phyloP scores from a whole-genome alignment of 345 rosid species.

The Camelina sativa region DNA sequence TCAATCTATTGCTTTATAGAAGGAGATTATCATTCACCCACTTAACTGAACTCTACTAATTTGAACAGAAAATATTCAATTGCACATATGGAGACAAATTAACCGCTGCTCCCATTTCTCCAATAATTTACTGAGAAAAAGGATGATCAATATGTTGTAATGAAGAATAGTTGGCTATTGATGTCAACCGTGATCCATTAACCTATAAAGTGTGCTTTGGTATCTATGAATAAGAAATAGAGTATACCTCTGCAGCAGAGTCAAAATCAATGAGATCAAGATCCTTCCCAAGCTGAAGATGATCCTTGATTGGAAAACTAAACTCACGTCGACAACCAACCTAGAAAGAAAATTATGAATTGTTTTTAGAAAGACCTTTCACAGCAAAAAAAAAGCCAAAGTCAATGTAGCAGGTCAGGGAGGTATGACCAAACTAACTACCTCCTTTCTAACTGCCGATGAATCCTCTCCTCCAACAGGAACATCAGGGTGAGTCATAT shows the following conservation, averaged over 20 bases:
- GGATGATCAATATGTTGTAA: too few species aligned
- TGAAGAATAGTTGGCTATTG: too few species aligned
- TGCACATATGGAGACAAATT: too few species aligned
- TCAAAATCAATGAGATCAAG: slow-evolving; percentile 83
- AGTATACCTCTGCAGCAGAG: slow-evolving; percentile 49
- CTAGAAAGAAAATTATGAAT: slow-evolving; percentile 44
- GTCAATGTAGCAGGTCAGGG: neutral
- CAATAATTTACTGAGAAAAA: too few species aligned
- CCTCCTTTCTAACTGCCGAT: slow-evolving; percentile 67
- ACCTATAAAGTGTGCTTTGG: slow-evolving; percentile 1
- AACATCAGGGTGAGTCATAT: slow-evolving; percentile 89
- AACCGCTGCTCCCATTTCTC: too few species aligned
- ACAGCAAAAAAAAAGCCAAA: neutral
- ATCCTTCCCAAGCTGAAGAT: slow-evolving; percentile 85
- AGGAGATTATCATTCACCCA: slow-evolving; percentile 57
- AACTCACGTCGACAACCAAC: slow-evolving; percentile 70
- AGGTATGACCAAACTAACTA: slow-evolving; percentile 35
- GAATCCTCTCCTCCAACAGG: slow-evolving; percentile 82
- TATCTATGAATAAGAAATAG: neutral
- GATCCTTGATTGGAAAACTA: slow-evolving; percentile 82
- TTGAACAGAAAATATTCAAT: too few species aligned
- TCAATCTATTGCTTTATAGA: neutral
- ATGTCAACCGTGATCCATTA: neutral
- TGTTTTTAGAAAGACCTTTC: neutral
- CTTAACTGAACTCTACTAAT: neutral